Base-by-base conservation (phyloP, 2,329 filamentous ascomycete genomes). In the Biscogniauxia mediterranea region DNA sequence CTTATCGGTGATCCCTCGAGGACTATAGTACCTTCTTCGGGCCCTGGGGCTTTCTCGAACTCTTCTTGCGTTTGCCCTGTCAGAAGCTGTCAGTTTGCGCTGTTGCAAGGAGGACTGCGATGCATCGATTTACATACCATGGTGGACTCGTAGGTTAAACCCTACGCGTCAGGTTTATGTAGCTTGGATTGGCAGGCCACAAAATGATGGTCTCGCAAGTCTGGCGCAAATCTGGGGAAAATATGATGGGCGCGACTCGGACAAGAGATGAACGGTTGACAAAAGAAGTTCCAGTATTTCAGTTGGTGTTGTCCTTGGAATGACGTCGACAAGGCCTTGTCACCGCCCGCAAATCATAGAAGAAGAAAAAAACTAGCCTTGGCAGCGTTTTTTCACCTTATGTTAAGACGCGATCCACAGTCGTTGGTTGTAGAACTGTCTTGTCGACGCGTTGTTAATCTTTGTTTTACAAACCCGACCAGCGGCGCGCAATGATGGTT, bases 51-150 rank as follows among this genome's bases (percentile, higher is more conserved):
- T 93, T 93, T 73, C 87, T 85, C 58, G 92, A 90, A 25, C 90
- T 90, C 84, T 95, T 96, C 85, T 96, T 97, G 76, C 94, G 91
- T 83, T 97, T 97, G 65, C 94, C 94, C 94, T 74, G 50, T 11
- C 21, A 20, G 21, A 11, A 21, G n/a, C 26, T 42, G 52, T 51
- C 7, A 52, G 57, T 2, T 25, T 65, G 26, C 61, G 55, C 55
- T 17, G 15, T 19, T 17, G 38, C 38, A 46, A 5, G 56, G 21
- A 38, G 57, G 11, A 50, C 19, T 58, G 49, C 15, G 9, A 3
- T 13, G 20, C 13, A 52, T 6, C 25, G 20, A 15, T 46, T 8
- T 28, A 52, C 61, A 54, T 63, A 72, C 70, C 70, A 72, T 72
- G 9, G 55, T 60, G 61, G 42, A 56, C 32, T 46, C 26, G 57